Evolutionary conservation across 345 rosid species (phyloP), one percentile per base, ranked within the genome.

Genomic region (Punica granatum): DNA sequence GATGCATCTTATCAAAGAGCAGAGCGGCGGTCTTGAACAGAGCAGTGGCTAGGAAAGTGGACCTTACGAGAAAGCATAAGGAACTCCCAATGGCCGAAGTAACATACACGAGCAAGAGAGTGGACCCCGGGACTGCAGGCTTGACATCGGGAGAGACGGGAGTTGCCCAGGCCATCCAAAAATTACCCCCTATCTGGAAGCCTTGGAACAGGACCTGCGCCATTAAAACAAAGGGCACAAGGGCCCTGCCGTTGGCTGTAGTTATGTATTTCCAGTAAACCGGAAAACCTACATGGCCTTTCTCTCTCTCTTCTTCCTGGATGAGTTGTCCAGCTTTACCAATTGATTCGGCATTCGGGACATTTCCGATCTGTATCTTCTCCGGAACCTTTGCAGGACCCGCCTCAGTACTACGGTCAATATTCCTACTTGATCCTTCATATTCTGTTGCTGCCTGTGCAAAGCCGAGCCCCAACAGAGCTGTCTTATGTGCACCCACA

Each of bases 261-360:
- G 46, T 11, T 19, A 82, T 56, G 60, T 77, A 82, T 41, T 75
- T 77, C 42, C 77, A 56, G 68, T 71, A 69, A 11, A 76, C 71
- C 65, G 71, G 64, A 64, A 69, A 74, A 28, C 80, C 75, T 39
- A 70, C 70, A 23, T 64, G 71, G 32, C 86, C 78, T 8, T 30
- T 77, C 66, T 73, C 80, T 30, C 70, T 75, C 35, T 79, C 79
- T 77, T 79, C 86, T 61, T 82, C 83, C 69, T 75, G 67, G 43
- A 76, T 73, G 31, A 82, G 74, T 63, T 82, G 85, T 21, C 25
- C 54, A 33, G 26, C 14, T 19, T 0, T 14, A 5, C 7, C 31
- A 26, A 44, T 70, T 9, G 62, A 49, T 14, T 42, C 43, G 15
- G 4, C 72, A 61, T 75, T 66, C 30, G 16, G 33, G 0, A 66